Conservation (phyloP, 805 yeast genomes). For the Kodamaea nitidulidarum region DNA sequence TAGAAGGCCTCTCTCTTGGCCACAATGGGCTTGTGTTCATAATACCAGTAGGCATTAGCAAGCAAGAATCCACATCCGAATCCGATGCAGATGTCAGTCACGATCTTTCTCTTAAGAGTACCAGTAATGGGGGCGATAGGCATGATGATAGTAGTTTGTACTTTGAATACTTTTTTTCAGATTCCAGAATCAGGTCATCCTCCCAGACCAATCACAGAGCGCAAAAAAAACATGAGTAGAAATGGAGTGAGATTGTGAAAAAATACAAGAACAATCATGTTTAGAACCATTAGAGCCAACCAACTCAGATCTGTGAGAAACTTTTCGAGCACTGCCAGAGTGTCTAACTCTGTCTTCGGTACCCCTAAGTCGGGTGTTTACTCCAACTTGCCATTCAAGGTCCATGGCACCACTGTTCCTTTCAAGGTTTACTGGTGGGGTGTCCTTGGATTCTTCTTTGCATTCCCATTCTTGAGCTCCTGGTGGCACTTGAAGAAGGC, state of each 20-base stretch:
- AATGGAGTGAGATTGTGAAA: background rate
- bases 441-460: constrained; percentile 46
- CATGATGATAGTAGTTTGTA: constrained; percentile 34
- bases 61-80: constrained; percentile 52
- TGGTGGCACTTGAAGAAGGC: constrained; percentile 85
- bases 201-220: constrained; percentile 7
- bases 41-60: constrained; percentile 78
- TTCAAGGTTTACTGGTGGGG: constrained; percentile 79
- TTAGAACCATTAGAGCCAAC: constrained; percentile 7
- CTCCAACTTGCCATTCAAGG: constrained; percentile 91
- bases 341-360: constrained; percentile 31
- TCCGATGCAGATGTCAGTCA: constrained; percentile 74
- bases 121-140: constrained; percentile 87
- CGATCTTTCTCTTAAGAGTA: constrained; percentile 71
- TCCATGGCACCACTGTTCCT: constrained; percentile 86
- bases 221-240: constrained; percentile 1
- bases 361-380: constrained; percentile 63
- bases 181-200: constrained; percentile 8
- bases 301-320: constrained; percentile 20
- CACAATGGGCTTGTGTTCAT: constrained; percentile 73
- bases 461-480: constrained; percentile 71
- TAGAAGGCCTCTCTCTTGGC: constrained; percentile 82
- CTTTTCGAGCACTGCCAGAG: constrained; percentile 46
- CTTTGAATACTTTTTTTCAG: constrained; percentile 5
- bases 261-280: constrained; percentile 5